phyloP scores from a whole-genome alignment of 2,329 filamentous ascomycete genomes.

The Neospermospora avenae region DNA sequence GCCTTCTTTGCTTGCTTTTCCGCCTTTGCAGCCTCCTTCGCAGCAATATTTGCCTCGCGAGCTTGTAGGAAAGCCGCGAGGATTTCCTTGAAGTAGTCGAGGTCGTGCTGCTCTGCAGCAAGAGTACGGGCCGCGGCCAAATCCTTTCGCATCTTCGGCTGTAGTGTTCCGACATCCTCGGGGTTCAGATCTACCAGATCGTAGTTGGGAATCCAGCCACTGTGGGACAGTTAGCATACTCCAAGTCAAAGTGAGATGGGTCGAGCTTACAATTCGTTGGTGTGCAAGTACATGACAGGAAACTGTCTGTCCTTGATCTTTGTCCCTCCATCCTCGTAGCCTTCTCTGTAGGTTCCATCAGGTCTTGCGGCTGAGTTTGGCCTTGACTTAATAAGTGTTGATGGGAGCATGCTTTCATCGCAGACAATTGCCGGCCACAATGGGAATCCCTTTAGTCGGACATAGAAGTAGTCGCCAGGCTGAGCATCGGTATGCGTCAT shows the following conservation, averaged over 20 bases:
- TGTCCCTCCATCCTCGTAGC: constrained; percentile 85
- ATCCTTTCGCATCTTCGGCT: constrained; percentile 73
- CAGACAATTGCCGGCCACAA: constrained; percentile 93
- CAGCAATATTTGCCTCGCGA: constrained; percentile 50
- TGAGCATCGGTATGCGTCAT: constrained; percentile 73
- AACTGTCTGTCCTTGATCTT: constrained; percentile 81
- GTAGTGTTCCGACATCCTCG: constrained; percentile 65
- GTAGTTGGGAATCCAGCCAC: constrained; percentile 87
- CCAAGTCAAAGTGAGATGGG: not conserved
- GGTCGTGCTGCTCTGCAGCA: constrained; percentile 71
- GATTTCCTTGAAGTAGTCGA: constrained; percentile 81
- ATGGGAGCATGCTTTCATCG: constrained; percentile 90
- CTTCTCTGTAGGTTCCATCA: constrained; percentile 84
- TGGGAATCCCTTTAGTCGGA: constrained; percentile 90
- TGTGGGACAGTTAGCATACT: constrained; percentile 39
- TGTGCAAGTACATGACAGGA: constrained; percentile 90
- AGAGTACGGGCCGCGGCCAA: constrained; percentile 77
- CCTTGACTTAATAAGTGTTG: constrained; percentile 69
- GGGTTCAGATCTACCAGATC: constrained; percentile 75
- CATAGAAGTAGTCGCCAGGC: constrained; percentile 88
- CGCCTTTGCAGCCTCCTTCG: constrained; percentile 44
- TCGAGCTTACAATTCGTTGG: constrained; percentile 89
- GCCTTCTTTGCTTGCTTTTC: constrained; percentile 46
- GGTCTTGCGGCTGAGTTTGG: constrained; percentile 78
- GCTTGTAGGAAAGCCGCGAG: constrained; percentile 68